Base-by-base conservation (phyloP, 2,329 filamentous ascomycete genomes). In the Trichophyton simii region DNA sequence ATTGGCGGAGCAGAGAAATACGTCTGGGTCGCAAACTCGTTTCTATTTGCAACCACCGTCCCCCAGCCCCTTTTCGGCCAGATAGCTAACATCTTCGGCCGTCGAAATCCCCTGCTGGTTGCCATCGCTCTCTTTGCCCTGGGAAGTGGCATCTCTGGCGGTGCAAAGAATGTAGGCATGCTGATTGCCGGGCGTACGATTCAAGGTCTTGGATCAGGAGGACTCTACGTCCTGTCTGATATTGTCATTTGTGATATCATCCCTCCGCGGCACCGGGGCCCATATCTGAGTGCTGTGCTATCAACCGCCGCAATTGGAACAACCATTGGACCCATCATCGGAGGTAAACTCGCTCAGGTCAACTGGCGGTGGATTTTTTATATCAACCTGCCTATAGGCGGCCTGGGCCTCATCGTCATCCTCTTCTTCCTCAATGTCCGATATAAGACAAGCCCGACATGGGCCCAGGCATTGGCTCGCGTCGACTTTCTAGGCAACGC, bases 241-340 rank as follows among this genome's bases (percentile, higher is more conserved):
- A 77, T 82, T 48, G 76, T 75, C 50, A 76, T 82, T 31, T 75
- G 74, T 8, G 80, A 83, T 66, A 61, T 83, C 58, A 82, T 82
- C 62, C 75, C 73, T n/a, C 67, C 75, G 64, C 72, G 75, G 60
- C 67, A 76, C 59, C 67, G 77, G 31, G 75, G 73, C 22, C 22
- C 68, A 69, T 86, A 1, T 28, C 8, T 68, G 28, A 65, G 66
- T 36, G 65, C 66, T 42, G 63, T 62, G 3, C 61, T 71, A 41
- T 65, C 68, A 20, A 75, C 81, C 18, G 82, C 79, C 78, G 79
- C 78, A 0, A 62, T 81, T 6, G 79, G 62, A 8, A 58, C 60
- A 13, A 61, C 60, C 8, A 61, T 66, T 54, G 67, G 64, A 4
- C 64, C 65, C 41, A 60, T 66, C 57, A 46, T 66, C 34, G 64